Conservation (phyloP, 805 yeast genomes). For the Deakozyma indianensis region DNA sequence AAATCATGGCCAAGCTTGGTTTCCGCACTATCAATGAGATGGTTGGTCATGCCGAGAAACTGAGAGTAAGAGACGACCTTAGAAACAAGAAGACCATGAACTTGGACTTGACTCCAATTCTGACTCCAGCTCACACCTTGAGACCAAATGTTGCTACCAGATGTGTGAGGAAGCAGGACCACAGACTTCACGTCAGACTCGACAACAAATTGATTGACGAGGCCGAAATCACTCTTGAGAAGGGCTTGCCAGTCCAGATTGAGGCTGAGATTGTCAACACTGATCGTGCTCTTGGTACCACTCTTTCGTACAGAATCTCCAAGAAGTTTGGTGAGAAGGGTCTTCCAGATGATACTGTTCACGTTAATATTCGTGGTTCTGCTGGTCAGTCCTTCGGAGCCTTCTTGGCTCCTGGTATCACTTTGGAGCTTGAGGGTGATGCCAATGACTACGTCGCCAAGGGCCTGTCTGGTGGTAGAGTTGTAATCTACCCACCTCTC, state of each 20-base stretch:
- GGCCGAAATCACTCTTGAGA: slow-evolving; percentile 86
- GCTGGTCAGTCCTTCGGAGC: slow-evolving; percentile 99
- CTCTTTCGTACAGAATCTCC: slow-evolving; percentile 85
- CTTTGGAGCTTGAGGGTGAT: slow-evolving; percentile 92
- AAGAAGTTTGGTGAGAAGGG: slow-evolving; percentile 88
- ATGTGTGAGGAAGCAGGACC: slow-evolving; percentile 87
- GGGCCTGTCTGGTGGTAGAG: slow-evolving; percentile 90
- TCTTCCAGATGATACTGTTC: slow-evolving; percentile 90
- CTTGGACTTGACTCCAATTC: slow-evolving; percentile 80
- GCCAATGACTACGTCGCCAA: slow-evolving; percentile 97
- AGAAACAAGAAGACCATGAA: slow-evolving; percentile 82
- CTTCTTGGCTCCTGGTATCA: slow-evolving; percentile 88
- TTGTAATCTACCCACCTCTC: slow-evolving; percentile 84
- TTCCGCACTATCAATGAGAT: slow-evolving; percentile 92
- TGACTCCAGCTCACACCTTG: slow-evolving; percentile 92
- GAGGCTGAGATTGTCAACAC: slow-evolving; percentile 90
- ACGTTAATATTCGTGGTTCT: slow-evolving; percentile 78
- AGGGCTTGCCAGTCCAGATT: slow-evolving; percentile 90
- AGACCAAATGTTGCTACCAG: slow-evolving; percentile 95
- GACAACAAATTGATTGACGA: slow-evolving; percentile 95
- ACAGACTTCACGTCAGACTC: slow-evolving; percentile 77
- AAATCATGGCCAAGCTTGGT: slow-evolving; percentile 88
- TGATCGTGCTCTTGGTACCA: slow-evolving; percentile 92
- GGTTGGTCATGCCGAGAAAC: slow-evolving; percentile 94
- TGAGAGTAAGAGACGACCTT: slow-evolving; percentile 69